A percentile compares a stretch with the other conserved stretches of the same genome.
phyloP scores from a whole-genome alignment of 208 protist genomes.

The Polymyxa betae region DNA sequence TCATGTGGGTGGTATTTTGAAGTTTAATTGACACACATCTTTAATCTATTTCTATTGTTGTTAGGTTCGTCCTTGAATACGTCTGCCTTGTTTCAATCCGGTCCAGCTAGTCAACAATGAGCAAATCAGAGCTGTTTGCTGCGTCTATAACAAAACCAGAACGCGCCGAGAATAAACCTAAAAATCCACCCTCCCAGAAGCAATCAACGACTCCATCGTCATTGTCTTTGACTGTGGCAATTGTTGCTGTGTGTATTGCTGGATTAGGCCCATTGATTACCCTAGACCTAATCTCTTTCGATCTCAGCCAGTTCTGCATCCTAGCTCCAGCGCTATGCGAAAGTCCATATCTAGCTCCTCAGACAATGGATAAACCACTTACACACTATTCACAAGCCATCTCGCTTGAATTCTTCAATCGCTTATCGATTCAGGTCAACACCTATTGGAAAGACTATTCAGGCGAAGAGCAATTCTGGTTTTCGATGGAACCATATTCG shows the following conservation, averaged over 20 bases:
- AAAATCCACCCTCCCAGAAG: too few relatives aligned
- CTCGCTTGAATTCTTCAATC: conserved; percentile 51
- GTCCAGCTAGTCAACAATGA: too few relatives aligned
- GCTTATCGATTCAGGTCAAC: neutral
- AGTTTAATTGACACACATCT: too few relatives aligned
- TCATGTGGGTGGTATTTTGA: too few relatives aligned
- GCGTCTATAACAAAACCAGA: too few relatives aligned
- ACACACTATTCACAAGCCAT: neutral
- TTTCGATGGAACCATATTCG: conserved; percentile 32
- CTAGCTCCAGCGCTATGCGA: neutral
- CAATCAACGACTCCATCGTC: neutral
- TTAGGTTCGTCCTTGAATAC: too few relatives aligned
- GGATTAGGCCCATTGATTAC: neutral
- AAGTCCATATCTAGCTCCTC: neutral
- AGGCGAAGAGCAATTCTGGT: conserved; percentile 47
- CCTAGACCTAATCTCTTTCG: neutral
- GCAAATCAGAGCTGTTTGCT: too few relatives aligned
- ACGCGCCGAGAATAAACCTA: too few relatives aligned
- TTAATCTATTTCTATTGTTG: too few relatives aligned
- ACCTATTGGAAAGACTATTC: conserved; percentile 49
- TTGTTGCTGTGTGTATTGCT: neutral
- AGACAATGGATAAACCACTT: neutral
- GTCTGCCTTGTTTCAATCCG: too few relatives aligned
- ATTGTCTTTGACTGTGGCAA: neutral
- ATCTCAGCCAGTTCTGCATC: neutral